These are phyloP conservation scores for Miscanthus lutarioriparius DNA, from an alignment of 176 grass and related monocot species.

Conservation along the genomic window DNA sequence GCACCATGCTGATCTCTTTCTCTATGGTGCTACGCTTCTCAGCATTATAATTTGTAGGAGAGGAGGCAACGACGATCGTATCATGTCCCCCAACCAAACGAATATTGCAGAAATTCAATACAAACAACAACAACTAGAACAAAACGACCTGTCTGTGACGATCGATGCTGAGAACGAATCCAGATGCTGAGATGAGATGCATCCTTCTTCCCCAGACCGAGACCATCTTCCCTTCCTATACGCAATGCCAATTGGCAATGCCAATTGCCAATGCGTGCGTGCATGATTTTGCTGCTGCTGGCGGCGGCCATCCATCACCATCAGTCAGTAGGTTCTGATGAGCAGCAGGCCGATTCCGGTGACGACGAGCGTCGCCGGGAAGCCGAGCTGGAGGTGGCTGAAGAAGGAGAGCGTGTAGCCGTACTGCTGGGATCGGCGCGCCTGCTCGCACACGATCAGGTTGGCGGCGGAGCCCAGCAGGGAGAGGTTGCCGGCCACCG, in stretches of 20 bases:
- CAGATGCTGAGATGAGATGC: too few relatives aligned
- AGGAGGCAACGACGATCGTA: too few relatives aligned
- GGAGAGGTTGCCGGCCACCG: conserved; percentile 93
- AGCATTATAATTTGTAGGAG: too few relatives aligned
- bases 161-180: too few relatives aligned
- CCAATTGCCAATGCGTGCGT: too few relatives aligned
- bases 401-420: conserved; percentile 90
- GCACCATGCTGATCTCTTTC: conserved; percentile 6
- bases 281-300: too few relatives aligned
- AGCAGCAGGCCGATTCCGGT: conserved; percentile 70
- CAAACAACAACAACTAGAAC: too few relatives aligned
- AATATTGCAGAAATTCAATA: background rate
- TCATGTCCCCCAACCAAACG: background rate
- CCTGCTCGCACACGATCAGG: conserved; percentile 93
- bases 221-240: too few relatives aligned
- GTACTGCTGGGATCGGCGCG: conserved; percentile 54
- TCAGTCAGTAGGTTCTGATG: conserved; percentile 38
- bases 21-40: background rate
- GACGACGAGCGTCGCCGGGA: conserved; percentile 62
- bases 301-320: too few relatives aligned
- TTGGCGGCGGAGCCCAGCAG: conserved; percentile 88
- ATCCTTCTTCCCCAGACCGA: too few relatives aligned
- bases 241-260: too few relatives aligned
- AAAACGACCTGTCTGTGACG: too few relatives aligned
- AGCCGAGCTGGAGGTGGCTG: conserved; percentile 73